Base-by-base conservation (phyloP, 2,329 filamentous ascomycete genomes). In the Rhinocladiella mackenziei region DNA sequence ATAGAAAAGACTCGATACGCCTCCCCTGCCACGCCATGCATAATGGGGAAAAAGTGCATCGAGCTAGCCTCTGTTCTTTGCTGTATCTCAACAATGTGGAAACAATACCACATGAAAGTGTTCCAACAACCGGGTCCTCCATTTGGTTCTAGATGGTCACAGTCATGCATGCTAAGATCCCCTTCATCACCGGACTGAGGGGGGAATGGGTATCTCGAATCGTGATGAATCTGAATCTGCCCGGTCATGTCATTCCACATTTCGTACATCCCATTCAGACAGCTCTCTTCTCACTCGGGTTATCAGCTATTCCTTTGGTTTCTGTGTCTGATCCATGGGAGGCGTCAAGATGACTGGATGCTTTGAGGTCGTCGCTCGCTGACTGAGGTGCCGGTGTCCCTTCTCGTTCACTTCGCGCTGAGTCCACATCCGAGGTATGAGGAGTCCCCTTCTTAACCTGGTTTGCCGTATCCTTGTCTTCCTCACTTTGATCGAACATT, bases 401-500 rank as follows among this genome's bases (percentile, higher is more conserved):
- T 62, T 76, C 74, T 45, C 73, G 68, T 45, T 70, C 65, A 48
- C 62, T 67, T 50, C 71, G 62, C 23, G 56, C 56, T 32, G 55
- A 50, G 8, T 56, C 58, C 15, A 58, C 48, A 43, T 58, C 53
- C 39, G 56, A 56, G 20, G 64, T 57, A 33, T 62, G 61, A 30
- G 60, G 43, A 33, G 74, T 65, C 47, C 71, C 73, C 70, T 86
- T 89, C 62, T 80, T 78, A 50, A 92, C 85, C 70, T 94, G 88
- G 65, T 84, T 89, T 55, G 80, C 83, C 53, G 89, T 75, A 62
- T 95, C 89, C 65, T 87, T 86, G 62, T 94, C 86, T 58, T 81
- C 78, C 62, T 94, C 87, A 63, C 88, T 84, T 59, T 89, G 83
- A 66, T 96, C 88, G 69, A 96, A 94, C 83, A 95, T 91, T 60